phyloP scores from a whole-genome alignment of 129 eudicot species.

The Centrapalus pauciflorus region DNA sequence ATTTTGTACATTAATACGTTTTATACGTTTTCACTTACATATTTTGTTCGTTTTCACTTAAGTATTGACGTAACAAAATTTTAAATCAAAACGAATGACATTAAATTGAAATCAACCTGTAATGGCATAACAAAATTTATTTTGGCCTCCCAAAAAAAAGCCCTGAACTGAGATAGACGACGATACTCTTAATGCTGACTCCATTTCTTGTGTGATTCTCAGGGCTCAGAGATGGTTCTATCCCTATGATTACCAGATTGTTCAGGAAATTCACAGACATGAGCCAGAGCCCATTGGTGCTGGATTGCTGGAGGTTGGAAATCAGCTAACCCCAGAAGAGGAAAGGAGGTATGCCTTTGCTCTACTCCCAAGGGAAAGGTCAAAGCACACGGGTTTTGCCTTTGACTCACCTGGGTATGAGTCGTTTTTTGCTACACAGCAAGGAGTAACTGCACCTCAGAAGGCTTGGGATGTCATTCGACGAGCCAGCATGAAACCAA shows the following conservation, averaged over 20 bases:
- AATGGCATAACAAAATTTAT: too few relatives aligned
- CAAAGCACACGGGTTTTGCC: conserved; percentile 95
- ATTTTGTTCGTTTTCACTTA: too few relatives aligned
- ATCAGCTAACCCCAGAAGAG: conserved; percentile 71
- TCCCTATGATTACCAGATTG: conserved; percentile 84
- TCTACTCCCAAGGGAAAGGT: conserved; percentile 75
- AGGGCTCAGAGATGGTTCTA: conserved; percentile 95
- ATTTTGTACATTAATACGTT: too few relatives aligned
- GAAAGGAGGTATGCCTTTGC: conserved; percentile 82
- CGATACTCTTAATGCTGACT: too few relatives aligned
- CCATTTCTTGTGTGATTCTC: conserved; percentile 5
- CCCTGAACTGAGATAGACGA: too few relatives aligned
- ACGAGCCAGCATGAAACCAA: conserved; percentile 78
- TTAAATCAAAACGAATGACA: too few relatives aligned
- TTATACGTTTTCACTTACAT: too few relatives aligned
- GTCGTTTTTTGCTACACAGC: conserved; percentile 92
- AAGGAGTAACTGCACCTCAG: conserved; percentile 79
- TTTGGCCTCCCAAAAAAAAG: too few relatives aligned
- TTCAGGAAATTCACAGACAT: conserved; percentile 84
- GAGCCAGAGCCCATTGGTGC: conserved; percentile 68
- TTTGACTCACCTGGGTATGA: conserved; percentile 98
- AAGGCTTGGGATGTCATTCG: conserved; percentile 97
- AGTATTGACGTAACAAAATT: too few relatives aligned
- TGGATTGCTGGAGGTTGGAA: conserved; percentile 61
- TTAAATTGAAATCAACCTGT: too few relatives aligned